Evolutionary conservation across 2,329 filamentous ascomycete genomes (phyloP).

Genomic region (Fusarium paranaense): DNA sequence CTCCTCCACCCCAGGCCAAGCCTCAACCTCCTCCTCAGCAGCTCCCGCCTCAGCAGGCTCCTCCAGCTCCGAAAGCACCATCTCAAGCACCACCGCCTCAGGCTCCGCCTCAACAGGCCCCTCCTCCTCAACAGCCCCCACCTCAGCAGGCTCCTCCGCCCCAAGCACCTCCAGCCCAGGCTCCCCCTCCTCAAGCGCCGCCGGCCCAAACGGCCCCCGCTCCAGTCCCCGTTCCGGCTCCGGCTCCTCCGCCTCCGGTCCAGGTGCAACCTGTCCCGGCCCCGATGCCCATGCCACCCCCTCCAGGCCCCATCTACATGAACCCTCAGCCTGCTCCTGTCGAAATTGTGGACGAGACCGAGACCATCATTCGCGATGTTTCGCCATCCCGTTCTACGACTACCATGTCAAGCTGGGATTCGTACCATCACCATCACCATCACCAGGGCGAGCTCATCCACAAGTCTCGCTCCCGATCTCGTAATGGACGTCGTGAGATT

Average conservation of each 20-base stretch:
- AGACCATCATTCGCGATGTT: constrained; percentile 60
- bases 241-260: constrained; percentile 7
- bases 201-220: background rate
- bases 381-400: constrained; percentile 60
- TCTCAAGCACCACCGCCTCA: constrained; percentile 56
- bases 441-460: constrained; percentile 55
- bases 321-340: constrained; percentile 48
- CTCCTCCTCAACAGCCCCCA: constrained; percentile 47
- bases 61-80: constrained; percentile 16
- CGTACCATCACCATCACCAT: constrained; percentile 44
- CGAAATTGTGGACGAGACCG: constrained; percentile 60
- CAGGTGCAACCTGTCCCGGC: constrained; percentile 19
- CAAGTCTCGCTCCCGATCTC: constrained; percentile 56
- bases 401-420: constrained; percentile 50
- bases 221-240: background rate
- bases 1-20: constrained; percentile 42
- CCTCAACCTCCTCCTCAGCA: constrained; percentile 55
- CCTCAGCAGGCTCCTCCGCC: constrained; percentile 16
- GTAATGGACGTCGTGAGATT: constrained; percentile 73
- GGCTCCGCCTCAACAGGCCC: constrained; percentile 23
- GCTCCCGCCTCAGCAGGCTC: constrained; percentile 39
- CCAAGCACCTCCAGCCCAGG: background rate
- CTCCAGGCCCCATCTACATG: constrained; percentile 45
- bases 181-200: background rate
- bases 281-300: constrained; percentile 25